Conservation (phyloP, 306 rosid genomes). For the Ochetophila trinervis region DNA sequence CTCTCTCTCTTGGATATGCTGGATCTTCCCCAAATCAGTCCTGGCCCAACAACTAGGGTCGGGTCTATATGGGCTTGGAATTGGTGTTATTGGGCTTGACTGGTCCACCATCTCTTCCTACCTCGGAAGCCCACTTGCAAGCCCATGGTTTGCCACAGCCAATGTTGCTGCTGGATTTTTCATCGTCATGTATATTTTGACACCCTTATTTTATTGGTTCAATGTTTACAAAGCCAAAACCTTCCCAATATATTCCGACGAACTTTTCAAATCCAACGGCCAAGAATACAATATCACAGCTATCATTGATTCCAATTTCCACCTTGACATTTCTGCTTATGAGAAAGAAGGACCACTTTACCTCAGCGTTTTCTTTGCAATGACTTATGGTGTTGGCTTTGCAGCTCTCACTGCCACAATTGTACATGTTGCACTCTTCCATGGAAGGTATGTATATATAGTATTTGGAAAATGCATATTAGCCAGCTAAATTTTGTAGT, state of each 20-base stretch:
- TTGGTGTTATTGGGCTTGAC: constrained; percentile 65
- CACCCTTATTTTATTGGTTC: constrained; percentile 71
- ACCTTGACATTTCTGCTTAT: constrained; percentile 55
- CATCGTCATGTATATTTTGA: constrained; percentile 62
- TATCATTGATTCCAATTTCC: constrained; percentile 70
- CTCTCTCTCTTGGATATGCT: constrained; percentile 84
- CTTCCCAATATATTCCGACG: constrained; percentile 65
- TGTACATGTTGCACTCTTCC: constrained; percentile 81
- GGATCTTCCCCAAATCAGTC: constrained; percentile 61
- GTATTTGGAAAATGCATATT: background rate
- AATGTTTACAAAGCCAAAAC: constrained; percentile 60
- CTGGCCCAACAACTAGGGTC: constrained; percentile 87
- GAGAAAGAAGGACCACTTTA: constrained; percentile 54
- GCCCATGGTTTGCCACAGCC: constrained; percentile 98
- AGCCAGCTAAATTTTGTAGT: background rate
- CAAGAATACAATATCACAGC: constrained; percentile 50
- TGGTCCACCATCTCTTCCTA: constrained; percentile 88
- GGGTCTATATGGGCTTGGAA: constrained; percentile 75
- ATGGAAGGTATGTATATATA: constrained; percentile 57
- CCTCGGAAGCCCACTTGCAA: constrained; percentile 91
- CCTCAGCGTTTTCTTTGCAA: constrained; percentile 62
- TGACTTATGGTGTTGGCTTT: constrained; percentile 81
- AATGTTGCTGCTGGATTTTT: constrained; percentile 76
- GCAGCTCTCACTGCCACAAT: constrained; percentile 83
- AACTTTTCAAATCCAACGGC: constrained; percentile 53